Evolutionary conservation across 1,284 basidiomycete genomes (phyloP).

Genomic region (Boletus semigastroideus): DNA sequence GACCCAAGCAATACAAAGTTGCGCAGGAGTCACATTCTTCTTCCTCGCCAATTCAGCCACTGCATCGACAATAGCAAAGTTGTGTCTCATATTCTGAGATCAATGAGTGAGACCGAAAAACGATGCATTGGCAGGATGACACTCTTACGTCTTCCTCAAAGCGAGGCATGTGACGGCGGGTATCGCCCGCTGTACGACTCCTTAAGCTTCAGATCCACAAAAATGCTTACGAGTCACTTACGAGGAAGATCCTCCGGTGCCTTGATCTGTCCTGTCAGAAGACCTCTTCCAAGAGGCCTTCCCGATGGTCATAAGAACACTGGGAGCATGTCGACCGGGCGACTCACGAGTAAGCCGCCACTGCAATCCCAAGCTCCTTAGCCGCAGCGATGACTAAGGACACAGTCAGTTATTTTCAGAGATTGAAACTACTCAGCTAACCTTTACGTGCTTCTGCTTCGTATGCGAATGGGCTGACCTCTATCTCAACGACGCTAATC

Average conservation of each 20-base stretch:
- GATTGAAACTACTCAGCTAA: constrained; percentile 11
- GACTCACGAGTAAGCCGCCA: constrained; percentile 53
- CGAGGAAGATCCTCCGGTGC: constrained; percentile 46
- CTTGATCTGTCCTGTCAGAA: constrained; percentile 45
- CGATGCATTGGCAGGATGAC: too few relatives aligned
- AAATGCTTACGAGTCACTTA: not conserved
- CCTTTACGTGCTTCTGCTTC: constrained; percentile 43
- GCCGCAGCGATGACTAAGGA: constrained; percentile 37
- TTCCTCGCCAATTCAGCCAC: constrained; percentile 43
- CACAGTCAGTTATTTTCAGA: constrained; percentile 20
- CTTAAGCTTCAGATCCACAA: too few relatives aligned
- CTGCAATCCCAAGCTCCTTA: constrained; percentile 47
- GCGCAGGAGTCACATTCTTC: constrained; percentile 26
- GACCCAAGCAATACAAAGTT: not conserved
- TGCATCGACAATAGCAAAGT: constrained; percentile 52
- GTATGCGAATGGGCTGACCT: constrained; percentile 51
- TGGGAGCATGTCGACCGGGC: not conserved
- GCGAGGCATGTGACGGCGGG: constrained; percentile 23
- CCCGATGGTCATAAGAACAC: too few relatives aligned
- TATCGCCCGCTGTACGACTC: constrained; percentile 23
- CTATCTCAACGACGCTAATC: constrained; percentile 30
- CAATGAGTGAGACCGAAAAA: not conserved
- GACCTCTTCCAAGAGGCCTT: too few relatives aligned
- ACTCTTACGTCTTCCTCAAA: constrained; percentile 37
- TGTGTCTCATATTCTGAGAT: constrained; percentile 31